Evolutionary conservation across 73 alveolate genomes (phyloP).

Genomic region (Uronychia binucleata): DNA sequence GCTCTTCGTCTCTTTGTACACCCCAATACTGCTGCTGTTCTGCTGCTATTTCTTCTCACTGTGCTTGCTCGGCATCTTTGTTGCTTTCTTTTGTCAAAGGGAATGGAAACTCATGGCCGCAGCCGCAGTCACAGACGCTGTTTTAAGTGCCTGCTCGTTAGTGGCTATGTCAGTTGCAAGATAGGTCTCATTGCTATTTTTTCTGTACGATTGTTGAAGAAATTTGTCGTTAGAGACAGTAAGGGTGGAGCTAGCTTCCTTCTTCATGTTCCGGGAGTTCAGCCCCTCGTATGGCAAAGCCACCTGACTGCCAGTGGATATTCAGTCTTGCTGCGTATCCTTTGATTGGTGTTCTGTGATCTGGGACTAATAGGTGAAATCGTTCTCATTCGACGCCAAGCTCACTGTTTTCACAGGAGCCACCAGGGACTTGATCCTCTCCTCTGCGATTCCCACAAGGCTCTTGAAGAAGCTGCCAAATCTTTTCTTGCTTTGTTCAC

Average conservation of each 20-base stretch:
- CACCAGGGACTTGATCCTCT: neutral
- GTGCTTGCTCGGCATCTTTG: no score
- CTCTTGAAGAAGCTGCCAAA: neutral
- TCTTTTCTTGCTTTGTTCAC: neutral
- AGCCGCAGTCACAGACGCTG: neutral
- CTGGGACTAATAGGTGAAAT: no score
- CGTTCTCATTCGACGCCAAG: no score
- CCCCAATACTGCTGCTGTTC: neutral
- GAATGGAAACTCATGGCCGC: neutral
- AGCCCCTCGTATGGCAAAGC: no score
- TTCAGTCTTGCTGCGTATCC: no score
- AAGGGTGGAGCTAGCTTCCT: no score
- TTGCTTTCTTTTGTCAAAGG: neutral
- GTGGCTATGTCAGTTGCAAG: neutral
- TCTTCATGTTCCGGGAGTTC: no score
- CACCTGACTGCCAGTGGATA: no score
- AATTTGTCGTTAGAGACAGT: no score
- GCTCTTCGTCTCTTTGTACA: neutral
- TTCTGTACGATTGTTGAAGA: no score
- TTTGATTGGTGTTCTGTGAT: no score
- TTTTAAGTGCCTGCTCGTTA: neutral
- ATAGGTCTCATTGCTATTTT: neutral
- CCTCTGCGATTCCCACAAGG: neutral
- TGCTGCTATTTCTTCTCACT: neutral
- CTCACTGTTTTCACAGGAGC: neutral